phyloP scores from a whole-genome alignment of 257 asterid species.

The Eucommia ulmoides region DNA sequence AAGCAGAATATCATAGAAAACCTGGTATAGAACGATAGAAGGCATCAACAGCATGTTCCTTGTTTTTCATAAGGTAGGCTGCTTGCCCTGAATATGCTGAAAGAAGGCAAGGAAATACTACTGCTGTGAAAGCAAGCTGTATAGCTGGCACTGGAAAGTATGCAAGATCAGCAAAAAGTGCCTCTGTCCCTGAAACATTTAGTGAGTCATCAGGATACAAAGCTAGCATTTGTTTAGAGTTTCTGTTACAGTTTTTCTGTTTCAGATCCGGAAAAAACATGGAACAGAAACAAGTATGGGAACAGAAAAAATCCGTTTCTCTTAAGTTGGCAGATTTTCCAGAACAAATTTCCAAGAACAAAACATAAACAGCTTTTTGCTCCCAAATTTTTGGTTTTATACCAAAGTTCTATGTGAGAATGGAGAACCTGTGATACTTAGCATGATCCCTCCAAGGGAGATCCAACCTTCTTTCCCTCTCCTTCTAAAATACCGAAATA shows the following conservation, averaged over 20 bases:
- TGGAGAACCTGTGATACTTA: conserved; percentile 95
- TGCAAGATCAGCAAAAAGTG: conserved; percentile 94
- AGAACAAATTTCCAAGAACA: too few relatives aligned
- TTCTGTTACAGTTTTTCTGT: too few relatives aligned
- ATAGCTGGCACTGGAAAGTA: conserved; percentile 87
- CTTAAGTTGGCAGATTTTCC: too few relatives aligned
- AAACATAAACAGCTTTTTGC: too few relatives aligned
- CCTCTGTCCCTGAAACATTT: conserved; percentile 77
- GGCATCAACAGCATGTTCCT: conserved; percentile 64
- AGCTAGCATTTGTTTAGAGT: conserved; percentile 1
- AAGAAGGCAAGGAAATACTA: conserved; percentile 95
- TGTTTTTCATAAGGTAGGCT: conserved; percentile 72
- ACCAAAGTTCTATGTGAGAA: too few relatives aligned
- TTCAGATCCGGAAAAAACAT: too few relatives aligned
- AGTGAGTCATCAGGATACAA: conserved; percentile 7
- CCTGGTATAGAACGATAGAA: conserved; percentile 99
- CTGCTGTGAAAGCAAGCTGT: conserved; percentile 83
- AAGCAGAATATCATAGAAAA: conserved; percentile 7
- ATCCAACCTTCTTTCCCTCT: conserved; percentile 59
- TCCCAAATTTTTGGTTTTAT: too few relatives aligned
- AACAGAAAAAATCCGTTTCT: not conserved
- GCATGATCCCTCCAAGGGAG: conserved; percentile 98
- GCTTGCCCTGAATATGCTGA: conserved; percentile 96
- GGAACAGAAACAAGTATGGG: not conserved
- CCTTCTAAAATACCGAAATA: conserved; percentile 56